Evolutionary conservation across 345 rosid genomes (phyloP).

Genomic region (Lenwebbia sp.): DNA sequence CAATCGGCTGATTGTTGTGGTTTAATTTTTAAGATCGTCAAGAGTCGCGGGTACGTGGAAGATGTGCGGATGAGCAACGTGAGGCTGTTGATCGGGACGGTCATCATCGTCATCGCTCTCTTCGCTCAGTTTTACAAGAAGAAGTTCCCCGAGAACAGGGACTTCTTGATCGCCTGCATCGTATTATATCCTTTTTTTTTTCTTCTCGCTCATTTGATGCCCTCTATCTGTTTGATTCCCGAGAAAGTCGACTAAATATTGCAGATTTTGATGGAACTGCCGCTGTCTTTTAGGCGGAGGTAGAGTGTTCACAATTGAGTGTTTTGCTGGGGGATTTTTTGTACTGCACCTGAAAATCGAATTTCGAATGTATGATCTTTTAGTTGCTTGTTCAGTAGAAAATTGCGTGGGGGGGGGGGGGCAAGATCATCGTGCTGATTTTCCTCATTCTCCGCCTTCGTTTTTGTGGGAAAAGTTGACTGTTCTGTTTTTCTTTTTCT

Average conservation of each 20-base stretch:
- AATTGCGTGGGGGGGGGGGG: background rate
- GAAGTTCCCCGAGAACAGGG: conserved; percentile 90
- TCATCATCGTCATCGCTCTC: conserved; percentile 70
- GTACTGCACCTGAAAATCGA: background rate
- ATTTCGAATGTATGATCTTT: background rate
- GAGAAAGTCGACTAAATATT: background rate
- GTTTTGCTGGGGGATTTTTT: background rate
- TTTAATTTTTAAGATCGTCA: conserved; percentile 43
- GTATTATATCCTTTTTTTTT: conserved; percentile 65
- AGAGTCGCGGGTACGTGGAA: conserved; percentile 73
- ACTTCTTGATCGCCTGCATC: conserved; percentile 82
- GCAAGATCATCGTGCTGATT: background rate
- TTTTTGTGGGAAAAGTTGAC: background rate
- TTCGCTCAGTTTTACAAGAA: conserved; percentile 97
- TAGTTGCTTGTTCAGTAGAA: background rate
- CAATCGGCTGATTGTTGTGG: background rate
- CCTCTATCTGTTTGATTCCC: background rate
- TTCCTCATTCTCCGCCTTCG: background rate
- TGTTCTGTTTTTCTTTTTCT: background rate
- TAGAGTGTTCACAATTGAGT: background rate
- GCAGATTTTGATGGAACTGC: background rate
- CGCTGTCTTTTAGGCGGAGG: background rate
- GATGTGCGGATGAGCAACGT: conserved; percentile 84
- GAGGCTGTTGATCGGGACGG: conserved; percentile 53
- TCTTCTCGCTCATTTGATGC: background rate